A percentile compares a stretch with the other conserved stretches of the same genome.
Conservation (phyloP, 2,329 filamentous ascomycete species). For the Cercospora sesami region DNA sequence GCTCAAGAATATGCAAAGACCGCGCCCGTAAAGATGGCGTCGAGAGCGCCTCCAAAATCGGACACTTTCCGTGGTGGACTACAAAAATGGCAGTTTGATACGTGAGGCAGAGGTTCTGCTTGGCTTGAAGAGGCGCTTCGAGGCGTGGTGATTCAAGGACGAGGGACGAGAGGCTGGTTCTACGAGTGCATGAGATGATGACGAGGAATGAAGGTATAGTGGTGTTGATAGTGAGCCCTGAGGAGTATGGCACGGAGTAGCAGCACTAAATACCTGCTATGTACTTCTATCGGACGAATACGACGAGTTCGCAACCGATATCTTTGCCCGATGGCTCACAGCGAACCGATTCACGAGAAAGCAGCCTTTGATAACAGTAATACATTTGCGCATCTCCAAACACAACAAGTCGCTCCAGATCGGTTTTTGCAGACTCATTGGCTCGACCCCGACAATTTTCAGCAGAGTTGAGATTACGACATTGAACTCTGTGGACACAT, state of each 20-base stretch:
- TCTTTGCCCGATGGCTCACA: background rate
- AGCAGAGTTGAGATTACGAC: background rate
- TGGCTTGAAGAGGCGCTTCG: background rate
- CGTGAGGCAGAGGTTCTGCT: conserved; percentile 21
- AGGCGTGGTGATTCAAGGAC: too few species aligned
- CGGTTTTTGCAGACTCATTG: background rate
- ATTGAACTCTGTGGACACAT: background rate
- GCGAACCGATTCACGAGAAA: background rate
- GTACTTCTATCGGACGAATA: background rate
- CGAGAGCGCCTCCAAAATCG: conserved; percentile 36
- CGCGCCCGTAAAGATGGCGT: conserved; percentile 44
- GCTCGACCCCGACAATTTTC: background rate
- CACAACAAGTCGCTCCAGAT: background rate
- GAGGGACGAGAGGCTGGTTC: background rate
- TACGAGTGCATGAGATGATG: background rate
- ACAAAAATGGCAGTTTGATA: conserved; percentile 45
- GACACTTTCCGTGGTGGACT: conserved; percentile 39
- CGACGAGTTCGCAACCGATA: background rate
- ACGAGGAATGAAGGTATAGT: background rate
- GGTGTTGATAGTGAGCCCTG: too few species aligned
- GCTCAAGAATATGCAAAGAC: conserved; percentile 44
- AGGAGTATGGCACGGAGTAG: background rate
- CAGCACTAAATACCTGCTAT: background rate
- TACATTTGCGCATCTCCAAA: background rate
- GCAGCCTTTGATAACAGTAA: fast-evolving